Evolutionary conservation across 306 rosid species (phyloP).

Genomic region (Amphicarpaea edgeworthii): DNA sequence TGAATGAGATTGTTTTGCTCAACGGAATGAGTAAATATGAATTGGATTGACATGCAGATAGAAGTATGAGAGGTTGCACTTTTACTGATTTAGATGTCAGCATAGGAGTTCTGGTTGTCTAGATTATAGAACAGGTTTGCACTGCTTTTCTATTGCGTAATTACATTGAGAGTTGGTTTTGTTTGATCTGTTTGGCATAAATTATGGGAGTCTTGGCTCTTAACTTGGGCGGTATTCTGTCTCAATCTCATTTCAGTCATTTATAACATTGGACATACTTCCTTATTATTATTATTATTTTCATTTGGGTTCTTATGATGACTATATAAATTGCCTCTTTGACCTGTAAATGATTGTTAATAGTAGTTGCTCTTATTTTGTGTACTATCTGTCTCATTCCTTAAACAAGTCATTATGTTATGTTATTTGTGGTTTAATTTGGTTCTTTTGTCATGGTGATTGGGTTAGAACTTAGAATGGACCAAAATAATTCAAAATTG

Average conservation of each 20-base stretch:
- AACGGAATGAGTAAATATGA: not conserved
- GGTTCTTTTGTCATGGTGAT: conserved; percentile 14
- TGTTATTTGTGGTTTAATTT: not conserved
- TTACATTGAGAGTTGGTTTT: not conserved
- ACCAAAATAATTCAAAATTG: conserved; percentile 27
- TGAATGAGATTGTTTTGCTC: not conserved
- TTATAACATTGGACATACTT: not conserved
- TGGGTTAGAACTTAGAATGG: conserved; percentile 18
- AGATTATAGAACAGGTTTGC: not conserved
- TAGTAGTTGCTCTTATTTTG: conserved; percentile 61
- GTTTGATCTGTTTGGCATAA: not conserved
- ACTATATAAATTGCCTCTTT: conserved; percentile 70
- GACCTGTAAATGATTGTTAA: conserved; percentile 64
- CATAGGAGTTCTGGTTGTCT: not conserved
- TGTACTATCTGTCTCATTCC: conserved; percentile 57
- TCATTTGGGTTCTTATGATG: conserved; percentile 63
- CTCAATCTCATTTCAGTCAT: not conserved
- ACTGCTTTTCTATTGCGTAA: not conserved
- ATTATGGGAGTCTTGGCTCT: not conserved
- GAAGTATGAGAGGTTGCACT: not conserved
- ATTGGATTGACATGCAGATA: conserved; percentile 13
- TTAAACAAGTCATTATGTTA: not conserved
- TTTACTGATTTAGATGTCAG: conserved; percentile 8
- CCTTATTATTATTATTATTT: not conserved
- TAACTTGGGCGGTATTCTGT: not conserved